Conservation (phyloP, 2,329 filamentous ascomycete genomes). For the Colletotrichum sojae region DNA sequence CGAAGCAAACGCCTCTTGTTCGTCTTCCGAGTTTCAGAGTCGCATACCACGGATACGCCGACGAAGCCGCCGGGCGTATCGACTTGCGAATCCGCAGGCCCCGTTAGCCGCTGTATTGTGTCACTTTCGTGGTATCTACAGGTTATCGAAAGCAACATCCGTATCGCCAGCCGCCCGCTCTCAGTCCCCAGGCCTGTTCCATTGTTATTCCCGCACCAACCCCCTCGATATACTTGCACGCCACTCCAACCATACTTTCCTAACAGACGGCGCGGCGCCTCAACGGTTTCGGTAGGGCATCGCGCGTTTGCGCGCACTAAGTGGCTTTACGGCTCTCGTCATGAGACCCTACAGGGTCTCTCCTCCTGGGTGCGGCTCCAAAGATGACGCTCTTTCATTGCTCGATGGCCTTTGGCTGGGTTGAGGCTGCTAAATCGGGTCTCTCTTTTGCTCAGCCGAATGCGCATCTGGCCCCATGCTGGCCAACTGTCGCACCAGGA, state of each 20-base stretch:
- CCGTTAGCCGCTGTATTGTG: slow-evolving; percentile 13
- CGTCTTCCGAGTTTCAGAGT: slow-evolving; percentile 22
- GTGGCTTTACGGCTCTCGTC: slow-evolving; percentile 12
- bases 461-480: neutral
- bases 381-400: slow-evolving; percentile 23
- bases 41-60: slow-evolving; percentile 17
- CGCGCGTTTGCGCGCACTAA: slow-evolving; percentile 6
- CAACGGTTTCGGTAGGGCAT: slow-evolving; percentile 25
- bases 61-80: slow-evolving; percentile 6
- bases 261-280: slow-evolving; percentile 7
- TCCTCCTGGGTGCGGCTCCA: neutral
- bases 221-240: neutral
- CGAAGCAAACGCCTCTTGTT: slow-evolving; percentile 20
- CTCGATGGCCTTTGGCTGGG: slow-evolving; percentile 5
- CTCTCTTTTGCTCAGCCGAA: neutral
- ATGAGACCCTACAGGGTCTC: neutral
- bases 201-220: slow-evolving; percentile 26
- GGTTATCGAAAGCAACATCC: slow-evolving; percentile 12
- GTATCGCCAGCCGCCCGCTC: slow-evolving; percentile 9
- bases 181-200: neutral
- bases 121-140: neutral
- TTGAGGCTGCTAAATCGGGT: slow-evolving; percentile 9
- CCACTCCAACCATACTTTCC: slow-evolving; percentile 20
- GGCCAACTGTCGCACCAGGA: too few species aligned
- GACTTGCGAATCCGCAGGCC: neutral